Percentiles rank a stretch among this genome's conserved stretches.
These are phyloP conservation scores for Colletotrichum sidae DNA, from an alignment of 2,329 filamentous ascomycete species.

Conservation along the genomic window DNA sequence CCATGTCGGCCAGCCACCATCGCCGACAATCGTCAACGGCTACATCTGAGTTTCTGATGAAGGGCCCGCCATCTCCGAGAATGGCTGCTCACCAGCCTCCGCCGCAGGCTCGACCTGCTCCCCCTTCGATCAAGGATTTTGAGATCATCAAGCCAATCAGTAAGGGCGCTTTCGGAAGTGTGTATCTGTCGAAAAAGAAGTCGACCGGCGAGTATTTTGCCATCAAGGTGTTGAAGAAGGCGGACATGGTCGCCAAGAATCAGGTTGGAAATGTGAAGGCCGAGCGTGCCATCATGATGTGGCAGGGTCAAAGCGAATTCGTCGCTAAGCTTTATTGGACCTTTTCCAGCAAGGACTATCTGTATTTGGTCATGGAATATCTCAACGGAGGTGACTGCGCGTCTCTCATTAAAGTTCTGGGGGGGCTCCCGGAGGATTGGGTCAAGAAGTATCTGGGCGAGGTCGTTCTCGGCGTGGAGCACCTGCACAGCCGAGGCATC, in stretches of 20 bases:
- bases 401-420: conserved; percentile 93
- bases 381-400: conserved; percentile 97
- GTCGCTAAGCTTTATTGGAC: conserved; percentile 99
- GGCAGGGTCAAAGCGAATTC: conserved; percentile 99
- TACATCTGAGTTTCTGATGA: conserved; percentile 75
- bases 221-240: conserved; percentile 98
- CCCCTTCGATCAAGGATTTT: conserved; percentile 98
- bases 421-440: conserved; percentile 95
- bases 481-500: conserved; percentile 92
- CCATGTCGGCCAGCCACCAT: conserved; percentile 74
- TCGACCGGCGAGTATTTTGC: conserved; percentile 98
- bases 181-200: conserved; percentile 98
- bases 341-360: conserved; percentile 98
- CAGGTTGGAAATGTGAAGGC: conserved; percentile 99
- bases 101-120: conserved; percentile 86
- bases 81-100: conserved; percentile 81
- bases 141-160: conserved; percentile 99
- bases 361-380: conserved; percentile 99
- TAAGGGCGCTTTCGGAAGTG: conserved; percentile 97
- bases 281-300: conserved; percentile 99
- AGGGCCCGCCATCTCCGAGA: conserved; percentile 84
- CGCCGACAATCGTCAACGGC: conserved; percentile 92
- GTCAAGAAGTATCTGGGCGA: conserved; percentile 97
- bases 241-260: conserved; percentile 99
- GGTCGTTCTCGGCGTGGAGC: conserved; percentile 95